Evolutionary conservation across 345 rosid species (phyloP).

Genomic region (Sonneratia alba): DNA sequence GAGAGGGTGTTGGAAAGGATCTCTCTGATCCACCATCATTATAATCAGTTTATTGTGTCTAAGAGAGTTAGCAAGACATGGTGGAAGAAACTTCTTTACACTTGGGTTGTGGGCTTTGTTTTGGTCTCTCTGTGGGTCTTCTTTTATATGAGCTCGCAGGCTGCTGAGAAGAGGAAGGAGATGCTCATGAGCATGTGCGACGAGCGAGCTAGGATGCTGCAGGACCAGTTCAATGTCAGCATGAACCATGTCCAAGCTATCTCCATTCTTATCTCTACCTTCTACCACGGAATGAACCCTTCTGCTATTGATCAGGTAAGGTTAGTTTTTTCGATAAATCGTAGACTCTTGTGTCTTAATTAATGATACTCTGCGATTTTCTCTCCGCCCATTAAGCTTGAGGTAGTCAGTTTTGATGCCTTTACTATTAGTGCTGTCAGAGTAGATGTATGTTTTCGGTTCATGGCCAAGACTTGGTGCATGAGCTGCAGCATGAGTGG

Average conservation of each 20-base stretch:
- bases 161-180: slow-evolving; percentile 71
- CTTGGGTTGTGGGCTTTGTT: slow-evolving; percentile 58
- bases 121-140: slow-evolving; percentile 41
- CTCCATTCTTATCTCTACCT: slow-evolving; percentile 88
- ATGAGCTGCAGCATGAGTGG: neutral
- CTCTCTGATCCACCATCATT: slow-evolving; percentile 48
- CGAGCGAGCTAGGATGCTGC: slow-evolving; percentile 94
- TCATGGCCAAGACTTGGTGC: neutral
- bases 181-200: slow-evolving; percentile 82
- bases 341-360: neutral
- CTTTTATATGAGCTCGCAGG: slow-evolving; percentile 58
- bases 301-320: slow-evolving; percentile 93
- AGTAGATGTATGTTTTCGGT: neutral
- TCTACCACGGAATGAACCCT: slow-evolving; percentile 83
- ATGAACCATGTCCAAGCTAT: slow-evolving; percentile 97
- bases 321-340: neutral
- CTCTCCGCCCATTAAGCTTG: neutral
- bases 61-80: slow-evolving; percentile 42
- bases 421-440: neutral
- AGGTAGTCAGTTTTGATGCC: neutral
- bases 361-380: neutral
- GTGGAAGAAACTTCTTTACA: slow-evolving; percentile 51
- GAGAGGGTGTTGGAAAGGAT: slow-evolving; percentile 35
- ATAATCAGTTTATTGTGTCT: slow-evolving; percentile 41
- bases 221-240: slow-evolving; percentile 97